A percentile compares a stretch with the other conserved stretches of the same genome.
phyloP scores from a whole-genome alignment of 352 stramenopile genomes.

The Phytophthora sansomeana region DNA sequence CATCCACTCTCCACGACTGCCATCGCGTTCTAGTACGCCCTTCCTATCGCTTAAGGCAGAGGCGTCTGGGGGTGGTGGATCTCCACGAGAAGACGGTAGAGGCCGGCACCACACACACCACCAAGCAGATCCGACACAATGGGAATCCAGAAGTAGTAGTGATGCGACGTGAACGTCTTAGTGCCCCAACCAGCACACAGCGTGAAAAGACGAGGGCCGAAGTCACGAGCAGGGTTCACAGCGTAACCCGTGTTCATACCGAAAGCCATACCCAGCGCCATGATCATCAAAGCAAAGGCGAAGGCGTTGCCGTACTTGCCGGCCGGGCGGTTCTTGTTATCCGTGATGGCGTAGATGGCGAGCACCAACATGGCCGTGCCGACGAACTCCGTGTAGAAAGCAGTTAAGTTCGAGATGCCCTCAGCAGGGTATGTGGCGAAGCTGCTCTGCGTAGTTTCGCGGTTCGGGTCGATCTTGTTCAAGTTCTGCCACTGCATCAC shows the following conservation, averaged over 20 bases:
- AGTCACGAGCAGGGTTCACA: constrained; percentile 55
- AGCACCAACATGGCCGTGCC: constrained; percentile 59
- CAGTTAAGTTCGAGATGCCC: constrained; percentile 50
- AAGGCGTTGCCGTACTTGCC: constrained; percentile 36
- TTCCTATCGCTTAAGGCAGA: no score
- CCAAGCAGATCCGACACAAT: constrained; percentile 47
- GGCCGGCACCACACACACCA: constrained; percentile 38
- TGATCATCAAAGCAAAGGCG: constrained; percentile 53
- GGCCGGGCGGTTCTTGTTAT: constrained; percentile 51
- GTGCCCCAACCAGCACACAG: constrained; percentile 3
- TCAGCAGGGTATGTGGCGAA: constrained; percentile 53
- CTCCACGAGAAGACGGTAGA: constrained; percentile 48
- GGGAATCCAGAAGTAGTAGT: constrained; percentile 65
- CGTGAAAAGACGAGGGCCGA: constrained; percentile 47
- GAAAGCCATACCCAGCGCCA: constrained; percentile 63
- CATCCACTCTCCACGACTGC: not conserved
- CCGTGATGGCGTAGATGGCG: constrained; percentile 56
- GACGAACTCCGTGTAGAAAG: constrained; percentile 66
- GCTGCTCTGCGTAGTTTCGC: constrained; percentile 36
- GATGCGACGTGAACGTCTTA: constrained; percentile 48
- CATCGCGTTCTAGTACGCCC: not conserved
- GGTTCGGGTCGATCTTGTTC: constrained; percentile 47
- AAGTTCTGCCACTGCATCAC: constrained; percentile 57
- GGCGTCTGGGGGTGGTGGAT: constrained; percentile 42
- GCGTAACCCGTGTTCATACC: constrained; percentile 65